Evolutionary conservation across 139 green algal species (phyloP), one percentile per base, ranked within the genome.

Genomic region (Chlorella ohadii): DNA sequence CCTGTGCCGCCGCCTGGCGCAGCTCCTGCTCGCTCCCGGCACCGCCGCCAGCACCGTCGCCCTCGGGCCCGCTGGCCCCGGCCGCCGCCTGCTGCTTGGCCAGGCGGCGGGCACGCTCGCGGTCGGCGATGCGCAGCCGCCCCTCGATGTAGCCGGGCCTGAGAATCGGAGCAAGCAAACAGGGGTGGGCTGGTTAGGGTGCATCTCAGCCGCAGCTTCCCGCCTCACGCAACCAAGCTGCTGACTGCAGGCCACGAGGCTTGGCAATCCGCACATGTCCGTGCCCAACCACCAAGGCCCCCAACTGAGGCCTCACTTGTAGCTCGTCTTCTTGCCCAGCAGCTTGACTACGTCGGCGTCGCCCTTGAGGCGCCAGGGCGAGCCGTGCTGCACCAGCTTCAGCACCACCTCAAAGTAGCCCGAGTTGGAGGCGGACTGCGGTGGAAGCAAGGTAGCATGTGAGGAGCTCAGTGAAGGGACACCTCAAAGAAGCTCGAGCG

Each of bases 301-400:
- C 51, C 34, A 51, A 51, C 44, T 9, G 44, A n/a, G n/a, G n/a
- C 7, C 84, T 78, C 78, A 91, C 87, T 89, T 92, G 74, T 86
- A 88, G 70, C 51, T 86, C 41, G 88, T 88, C 77, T 92, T 93
- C 47, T 88, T 88, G 47, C 41, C 81, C 16, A 93, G 81, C 77
- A 91, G 71, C 77, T 89, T 92, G n/a, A 92, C 83, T 25, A 93
- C 87, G 55, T 93, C 89, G 16, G 82, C 56, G 19, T 93, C 90
- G 2, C 84, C 84, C 44, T 87, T 88, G 77, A 85, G 78, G 19
- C 89, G 79, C 84, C 79, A 90, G 33, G 75, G 75, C 3, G 88
- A 88, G 13, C 90, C 90, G 55, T 87, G 51, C 71, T 85, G 79
- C 38, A 93, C 87, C 61, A 93, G 82, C 22, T 81, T 78, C 39